Percentiles rank a stretch among this genome's conserved stretches.
Conservation (phyloP, 352 stramenopile species). For the Pythium dissimile region DNA sequence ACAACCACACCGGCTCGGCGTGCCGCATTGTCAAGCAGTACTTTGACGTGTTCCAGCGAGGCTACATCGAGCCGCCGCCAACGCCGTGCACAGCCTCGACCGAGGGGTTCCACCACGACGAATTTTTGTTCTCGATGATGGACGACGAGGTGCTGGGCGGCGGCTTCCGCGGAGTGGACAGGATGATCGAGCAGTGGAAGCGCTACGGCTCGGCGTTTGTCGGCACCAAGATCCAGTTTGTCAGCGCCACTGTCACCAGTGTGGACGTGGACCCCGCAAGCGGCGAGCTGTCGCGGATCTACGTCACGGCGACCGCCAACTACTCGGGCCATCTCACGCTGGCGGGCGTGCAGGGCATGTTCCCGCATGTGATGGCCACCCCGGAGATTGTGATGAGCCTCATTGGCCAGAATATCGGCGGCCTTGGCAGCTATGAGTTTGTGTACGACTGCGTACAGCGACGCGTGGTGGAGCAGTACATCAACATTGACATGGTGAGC, state of each 20-base stretch:
- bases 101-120: not conserved
- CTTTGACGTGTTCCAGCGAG: slow-evolving; percentile 14
- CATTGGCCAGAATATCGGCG: slow-evolving; percentile 13
- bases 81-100: not conserved
- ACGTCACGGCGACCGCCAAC: slow-evolving; percentile 9
- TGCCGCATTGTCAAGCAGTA: slow-evolving; percentile 12
- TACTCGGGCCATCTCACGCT: slow-evolving; percentile 16
- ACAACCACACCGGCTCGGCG: slow-evolving; percentile 10
- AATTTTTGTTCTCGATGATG: slow-evolving; percentile 10
- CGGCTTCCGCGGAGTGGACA: slow-evolving; percentile 10
- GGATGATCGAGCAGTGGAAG: slow-evolving; percentile 23
- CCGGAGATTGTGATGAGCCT: slow-evolving; percentile 5
- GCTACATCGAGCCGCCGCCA: not conserved
- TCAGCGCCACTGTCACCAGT: slow-evolving; percentile 2
- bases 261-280: slow-evolving; percentile 12
- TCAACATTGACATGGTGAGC: slow-evolving; percentile 14
- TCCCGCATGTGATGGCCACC: slow-evolving; percentile 13
- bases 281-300: not conserved
- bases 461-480: slow-evolving; percentile 1
- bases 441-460: slow-evolving; percentile 14
- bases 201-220: slow-evolving; percentile 13
- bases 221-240: slow-evolving; percentile 12
- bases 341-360: slow-evolving; percentile 13
- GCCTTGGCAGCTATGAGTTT: slow-evolving; percentile 11
- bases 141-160: slow-evolving; percentile 10